Evolutionary conservation across 805 yeast species (phyloP), one percentile per base, ranked within the genome.

Genomic region (Phaffomyces opuntiae): DNA sequence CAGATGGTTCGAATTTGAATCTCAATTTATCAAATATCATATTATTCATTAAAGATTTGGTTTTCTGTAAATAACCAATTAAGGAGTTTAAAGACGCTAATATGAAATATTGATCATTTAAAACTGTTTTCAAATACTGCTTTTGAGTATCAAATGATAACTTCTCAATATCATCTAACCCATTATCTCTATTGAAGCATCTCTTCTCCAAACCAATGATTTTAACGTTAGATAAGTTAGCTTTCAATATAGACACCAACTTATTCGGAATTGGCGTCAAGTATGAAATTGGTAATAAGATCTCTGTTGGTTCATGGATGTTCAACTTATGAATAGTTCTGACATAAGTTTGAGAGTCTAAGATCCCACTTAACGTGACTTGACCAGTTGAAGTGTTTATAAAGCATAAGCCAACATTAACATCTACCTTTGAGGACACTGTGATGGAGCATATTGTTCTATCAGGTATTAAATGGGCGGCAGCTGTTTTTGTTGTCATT

Each of bases 331-430:
- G 72, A 9, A 74, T 54, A 0, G 75, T 69, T 39, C 76, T 56
- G 3, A 72, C 71, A 45, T 62, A 72, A 0, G 75, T 72, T 49
- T 68, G 75, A 0, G 78, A 67, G 50, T 74, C 79, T 17, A 64
- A 55, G 13, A 67, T 58, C 13, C 64, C 66, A 13, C 71, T 62
- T 17, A 70, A 43, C 2, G 58, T 59, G 46, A 73, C 45, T 33
- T 60, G 65, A 5, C 74, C 75, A 0, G 70, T 67, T 32, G 57
- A 62, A 13, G 64, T 53, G 42, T 67, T 61, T 5, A 70, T 44
- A 36, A 70, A 61, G 39, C 74, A 70, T 5, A 72, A 42, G 3
- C 77, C 78, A 9, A 74, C 64, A 3, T 65, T 51, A 4, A 49
- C 50, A 7, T 60, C 55, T 35, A 54, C 31, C 50, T 33, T 53